phyloP scores from a whole-genome alignment of 176 grass and related monocot genomes.

The Zizania latifolia region DNA sequence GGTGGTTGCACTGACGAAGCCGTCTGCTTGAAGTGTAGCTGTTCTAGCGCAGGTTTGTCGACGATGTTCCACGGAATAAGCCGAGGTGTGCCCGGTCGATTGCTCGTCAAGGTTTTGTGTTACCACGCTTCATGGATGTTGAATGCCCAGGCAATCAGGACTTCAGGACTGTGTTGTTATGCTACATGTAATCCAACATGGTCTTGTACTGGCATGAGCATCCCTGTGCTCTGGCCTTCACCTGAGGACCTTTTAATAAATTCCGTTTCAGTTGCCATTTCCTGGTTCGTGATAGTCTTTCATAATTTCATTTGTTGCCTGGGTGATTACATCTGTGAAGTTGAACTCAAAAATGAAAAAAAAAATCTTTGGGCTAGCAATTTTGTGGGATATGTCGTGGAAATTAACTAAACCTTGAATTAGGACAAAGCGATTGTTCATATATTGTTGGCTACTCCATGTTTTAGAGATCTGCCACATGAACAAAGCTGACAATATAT shows the following conservation, averaged over 20 bases:
- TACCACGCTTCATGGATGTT: constrained; percentile 8
- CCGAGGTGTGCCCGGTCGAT: background rate
- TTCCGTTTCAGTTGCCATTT: background rate
- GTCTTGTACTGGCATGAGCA: constrained; percentile 24
- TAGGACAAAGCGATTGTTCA: background rate
- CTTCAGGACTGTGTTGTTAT: background rate
- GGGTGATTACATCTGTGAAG: background rate
- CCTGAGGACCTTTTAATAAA: constrained; percentile 20
- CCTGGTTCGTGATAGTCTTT: background rate
- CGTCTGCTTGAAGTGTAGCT: constrained; percentile 6
- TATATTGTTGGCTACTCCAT: background rate
- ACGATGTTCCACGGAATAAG: constrained; percentile 21
- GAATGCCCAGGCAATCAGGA: background rate
- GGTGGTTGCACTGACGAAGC: constrained; percentile 37
- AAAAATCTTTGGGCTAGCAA: background rate
- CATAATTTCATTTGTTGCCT: background rate
- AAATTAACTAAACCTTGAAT: background rate
- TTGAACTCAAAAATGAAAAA: background rate
- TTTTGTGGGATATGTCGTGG: background rate
- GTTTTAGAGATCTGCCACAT: background rate
- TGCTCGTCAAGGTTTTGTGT: constrained; percentile 4
- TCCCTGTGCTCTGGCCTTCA: constrained; percentile 23
- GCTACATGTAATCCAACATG: background rate
- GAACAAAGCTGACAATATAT: background rate
- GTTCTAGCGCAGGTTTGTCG: background rate